Evolutionary conservation across 805 yeast genomes (phyloP).

Genomic region (Yarrowia divulgata): DNA sequence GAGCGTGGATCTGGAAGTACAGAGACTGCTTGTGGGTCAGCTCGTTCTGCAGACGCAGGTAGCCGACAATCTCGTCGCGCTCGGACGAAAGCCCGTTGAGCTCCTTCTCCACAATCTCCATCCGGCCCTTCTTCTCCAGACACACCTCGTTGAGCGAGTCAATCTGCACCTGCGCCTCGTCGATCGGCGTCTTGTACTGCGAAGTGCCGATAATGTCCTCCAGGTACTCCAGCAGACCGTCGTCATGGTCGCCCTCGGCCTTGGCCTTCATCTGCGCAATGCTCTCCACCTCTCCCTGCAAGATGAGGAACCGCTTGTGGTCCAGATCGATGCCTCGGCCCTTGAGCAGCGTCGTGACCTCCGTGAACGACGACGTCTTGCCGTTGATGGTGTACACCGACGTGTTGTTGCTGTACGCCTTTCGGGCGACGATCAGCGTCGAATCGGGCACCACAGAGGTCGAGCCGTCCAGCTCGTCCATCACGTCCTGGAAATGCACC

Average conservation of each 20-base stretch:
- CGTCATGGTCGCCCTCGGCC: slow-evolving; percentile 90
- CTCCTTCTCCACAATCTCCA: slow-evolving; percentile 80
- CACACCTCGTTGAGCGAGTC: slow-evolving; percentile 83
- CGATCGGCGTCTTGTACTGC: slow-evolving; percentile 77
- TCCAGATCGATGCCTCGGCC: slow-evolving; percentile 91
- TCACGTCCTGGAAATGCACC: slow-evolving; percentile 80
- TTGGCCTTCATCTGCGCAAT: slow-evolving; percentile 99
- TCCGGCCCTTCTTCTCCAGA: slow-evolving; percentile 78
- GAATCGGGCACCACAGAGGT: slow-evolving; percentile 61
- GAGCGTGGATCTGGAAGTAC: slow-evolving; percentile 60
- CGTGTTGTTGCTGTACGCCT: slow-evolving; percentile 75
- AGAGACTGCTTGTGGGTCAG: slow-evolving; percentile 61
- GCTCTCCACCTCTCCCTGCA: slow-evolving; percentile 98
- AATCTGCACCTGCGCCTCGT: slow-evolving; percentile 62
- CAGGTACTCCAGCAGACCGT: slow-evolving; percentile 89
- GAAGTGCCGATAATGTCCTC: slow-evolving; percentile 98
- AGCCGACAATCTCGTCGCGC: slow-evolving; percentile 73
- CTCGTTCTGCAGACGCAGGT: slow-evolving; percentile 68
- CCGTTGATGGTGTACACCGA: slow-evolving; percentile 82
- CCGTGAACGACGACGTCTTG: slow-evolving; percentile 71
- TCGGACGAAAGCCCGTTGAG: slow-evolving; percentile 65
- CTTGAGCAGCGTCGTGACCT: slow-evolving; percentile 75
- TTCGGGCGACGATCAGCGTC: slow-evolving; percentile 75
- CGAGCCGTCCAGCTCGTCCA: slow-evolving; percentile 60
- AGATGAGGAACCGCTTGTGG: slow-evolving; percentile 90